Conservation (phyloP, 2,329 filamentous ascomycete species). For the Phaeosphaeriaceae sp. region DNA sequence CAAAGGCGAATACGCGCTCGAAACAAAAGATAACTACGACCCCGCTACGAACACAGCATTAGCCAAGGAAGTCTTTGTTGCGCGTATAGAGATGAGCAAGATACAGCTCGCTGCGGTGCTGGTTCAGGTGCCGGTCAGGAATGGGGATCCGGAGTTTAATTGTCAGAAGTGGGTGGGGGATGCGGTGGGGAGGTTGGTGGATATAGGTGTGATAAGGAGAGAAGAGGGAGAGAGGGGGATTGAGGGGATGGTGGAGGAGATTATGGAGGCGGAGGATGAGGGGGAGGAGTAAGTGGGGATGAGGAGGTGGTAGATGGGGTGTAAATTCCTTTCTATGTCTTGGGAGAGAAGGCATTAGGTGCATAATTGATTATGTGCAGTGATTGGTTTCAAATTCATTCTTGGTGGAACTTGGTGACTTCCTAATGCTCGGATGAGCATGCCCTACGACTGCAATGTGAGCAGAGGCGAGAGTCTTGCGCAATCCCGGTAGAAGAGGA, state of each 20-base stretch:
- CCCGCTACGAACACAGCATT: not conserved
- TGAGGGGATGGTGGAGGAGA: slow-evolving; percentile 3
- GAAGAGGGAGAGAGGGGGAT: slow-evolving; percentile 4
- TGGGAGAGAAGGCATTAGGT: too few relatives aligned
- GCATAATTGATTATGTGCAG: too few relatives aligned
- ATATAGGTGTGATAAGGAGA: not conserved
- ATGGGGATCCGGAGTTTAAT: not conserved
- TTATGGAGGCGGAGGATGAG: slow-evolving; percentile 8
- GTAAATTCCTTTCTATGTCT: too few relatives aligned
- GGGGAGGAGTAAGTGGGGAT: too few relatives aligned
- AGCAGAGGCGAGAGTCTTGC: too few relatives aligned
- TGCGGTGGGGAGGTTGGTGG: slow-evolving; percentile 4
- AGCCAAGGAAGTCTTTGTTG: not conserved
- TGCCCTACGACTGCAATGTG: slow-evolving; percentile 20
- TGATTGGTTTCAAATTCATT: too few relatives aligned
- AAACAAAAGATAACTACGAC: not conserved
- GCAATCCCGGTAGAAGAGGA: too few relatives aligned
- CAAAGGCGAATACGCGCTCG: not conserved
- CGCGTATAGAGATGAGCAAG: not conserved
- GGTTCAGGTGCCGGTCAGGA: not conserved
- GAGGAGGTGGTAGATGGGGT: too few relatives aligned
- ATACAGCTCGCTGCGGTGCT: not conserved
- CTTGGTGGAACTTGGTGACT: slow-evolving; percentile 20
- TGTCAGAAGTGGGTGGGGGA: not conserved
- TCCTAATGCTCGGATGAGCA: slow-evolving; percentile 26